phyloP scores from a whole-genome alignment of 352 stramenopile species.

The Phytopythium boreale region DNA sequence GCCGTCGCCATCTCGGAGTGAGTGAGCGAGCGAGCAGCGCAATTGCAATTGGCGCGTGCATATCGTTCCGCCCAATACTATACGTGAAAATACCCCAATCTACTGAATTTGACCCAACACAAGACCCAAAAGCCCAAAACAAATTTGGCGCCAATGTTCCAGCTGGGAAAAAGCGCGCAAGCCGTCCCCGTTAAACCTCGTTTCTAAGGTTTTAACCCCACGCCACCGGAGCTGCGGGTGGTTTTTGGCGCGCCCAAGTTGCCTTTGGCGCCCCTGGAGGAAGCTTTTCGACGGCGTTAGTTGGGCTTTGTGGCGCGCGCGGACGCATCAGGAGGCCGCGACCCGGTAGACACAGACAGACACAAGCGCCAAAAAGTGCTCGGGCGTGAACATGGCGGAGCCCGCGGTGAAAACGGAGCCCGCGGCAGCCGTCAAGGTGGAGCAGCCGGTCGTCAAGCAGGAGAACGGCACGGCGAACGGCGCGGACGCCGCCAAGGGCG shows the following conservation, averaged over 20 bases:
- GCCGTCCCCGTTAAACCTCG: neutral
- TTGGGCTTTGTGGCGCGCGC: neutral
- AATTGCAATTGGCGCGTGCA: too few species aligned
- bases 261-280: neutral
- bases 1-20: neutral
- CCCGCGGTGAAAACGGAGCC: conserved; percentile 9
- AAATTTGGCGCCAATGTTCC: too few species aligned
- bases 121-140: too few species aligned
- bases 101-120: too few species aligned
- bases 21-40: too few species aligned
- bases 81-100: too few species aligned
- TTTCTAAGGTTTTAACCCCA: neutral
- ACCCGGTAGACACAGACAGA: neutral
- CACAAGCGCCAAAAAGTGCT: neutral
- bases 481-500: conserved; percentile 1
- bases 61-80: too few species aligned
- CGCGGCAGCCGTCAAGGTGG: conserved; percentile 14
- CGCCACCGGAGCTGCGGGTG: neutral
- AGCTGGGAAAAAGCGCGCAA: too few species aligned
- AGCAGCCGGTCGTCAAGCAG: conserved; percentile 26
- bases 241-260: neutral
- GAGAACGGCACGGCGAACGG: conserved; percentile 23
- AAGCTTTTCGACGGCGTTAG: neutral
- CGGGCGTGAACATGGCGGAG: conserved; percentile 21
- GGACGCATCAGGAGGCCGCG: neutral